phyloP scores from a whole-genome alignment of 23 red algal species.

The Gracilariopsis chorda region DNA sequence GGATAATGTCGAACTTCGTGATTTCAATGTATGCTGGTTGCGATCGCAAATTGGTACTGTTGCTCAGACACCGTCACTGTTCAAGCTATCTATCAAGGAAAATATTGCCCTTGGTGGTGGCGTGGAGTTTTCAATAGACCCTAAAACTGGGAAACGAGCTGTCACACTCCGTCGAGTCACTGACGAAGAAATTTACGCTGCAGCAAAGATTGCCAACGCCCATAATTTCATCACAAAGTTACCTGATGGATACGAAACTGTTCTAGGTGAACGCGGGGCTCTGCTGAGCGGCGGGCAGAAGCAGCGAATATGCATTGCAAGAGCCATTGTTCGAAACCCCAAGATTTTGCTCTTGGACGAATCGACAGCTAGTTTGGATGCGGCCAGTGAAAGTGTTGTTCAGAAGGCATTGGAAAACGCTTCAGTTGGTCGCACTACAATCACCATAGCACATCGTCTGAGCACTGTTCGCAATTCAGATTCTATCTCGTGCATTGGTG shows the following conservation, averaged over 20 bases:
- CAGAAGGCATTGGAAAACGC: slow-evolving; percentile 47
- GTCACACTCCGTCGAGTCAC: slow-evolving; percentile 1
- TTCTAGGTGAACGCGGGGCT: slow-evolving; percentile 74
- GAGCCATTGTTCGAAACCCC: slow-evolving; percentile 76
- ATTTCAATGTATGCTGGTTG: slow-evolving; percentile 65
- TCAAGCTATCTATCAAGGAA: slow-evolving; percentile 65
- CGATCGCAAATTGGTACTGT: slow-evolving; percentile 82
- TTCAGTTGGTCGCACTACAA: slow-evolving; percentile 20
- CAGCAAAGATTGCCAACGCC: slow-evolving; percentile 73
- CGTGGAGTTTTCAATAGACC: not conserved
- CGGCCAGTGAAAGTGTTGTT: slow-evolving; percentile 64
- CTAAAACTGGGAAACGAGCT: not conserved
- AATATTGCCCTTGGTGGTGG: slow-evolving; percentile 76
- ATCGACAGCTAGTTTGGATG: slow-evolving; percentile 71
- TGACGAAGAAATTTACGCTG: slow-evolving; percentile 42
- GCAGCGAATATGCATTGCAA: slow-evolving; percentile 83
- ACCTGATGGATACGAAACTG: slow-evolving; percentile 80
- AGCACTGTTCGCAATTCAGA: slow-evolving; percentile 51
- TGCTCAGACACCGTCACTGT: slow-evolving; percentile 77
- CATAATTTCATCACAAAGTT: slow-evolving; percentile 71
- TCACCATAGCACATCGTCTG: slow-evolving; percentile 81
- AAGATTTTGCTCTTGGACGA: slow-evolving; percentile 83
- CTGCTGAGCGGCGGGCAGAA: slow-evolving; percentile 79
- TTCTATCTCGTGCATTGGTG: not conserved
- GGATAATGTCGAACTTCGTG: slow-evolving; percentile 54